Evolutionary conservation across 1,284 basidiomycete genomes (phyloP), one percentile per base, ranked within the genome.

Genomic region (Malassezia arunalokei): DNA sequence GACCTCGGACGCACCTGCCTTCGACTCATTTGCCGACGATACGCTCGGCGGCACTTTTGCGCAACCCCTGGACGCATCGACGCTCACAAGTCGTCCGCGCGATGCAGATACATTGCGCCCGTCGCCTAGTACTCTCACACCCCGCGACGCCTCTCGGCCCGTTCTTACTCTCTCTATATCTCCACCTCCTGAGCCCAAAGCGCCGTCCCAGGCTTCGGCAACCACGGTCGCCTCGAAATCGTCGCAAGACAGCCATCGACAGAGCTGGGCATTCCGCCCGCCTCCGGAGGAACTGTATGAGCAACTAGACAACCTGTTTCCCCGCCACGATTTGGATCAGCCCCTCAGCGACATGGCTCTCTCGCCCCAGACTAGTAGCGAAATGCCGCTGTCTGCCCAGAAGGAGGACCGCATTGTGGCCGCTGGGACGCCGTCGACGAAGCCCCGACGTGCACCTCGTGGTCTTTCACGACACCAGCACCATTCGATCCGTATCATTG

Each of bases 221-320:
- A 11, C 33, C 3, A n/a, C 39, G 9, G 11, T 12, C 9, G 39
- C 39, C 14, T 28, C 8, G 32, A 24, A 8, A 31, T 14, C 15
- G 17, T 30, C 32, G 17, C 37, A 6, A 11, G n/a, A 40, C 27
- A 20, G 14, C 29, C 6, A 11, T 24, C 28, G 31, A 6, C 4
- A 12, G 15, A 27, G 74, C 47, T 76, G 76, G 76, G 75, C 76
- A 0, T 82, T 85, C 59, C 85, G 94, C 68, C 94, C 94, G 11
- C 83, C 85, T 30, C 83, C 91, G 0, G 94, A 98, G 71, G 86
- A 87, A 65, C 84, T 99, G 49, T 90, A 91, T 73, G 86, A 96
- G 51, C 83, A 86, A 51, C 79, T 98, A 6, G 87, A 96, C 65
- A 83, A 86, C 60, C 95, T 88, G 77, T 99, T 99, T 79, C 91